Evolutionary conservation across 805 yeast genomes (phyloP).

Genomic region (Cyberlindnera petersonii): DNA sequence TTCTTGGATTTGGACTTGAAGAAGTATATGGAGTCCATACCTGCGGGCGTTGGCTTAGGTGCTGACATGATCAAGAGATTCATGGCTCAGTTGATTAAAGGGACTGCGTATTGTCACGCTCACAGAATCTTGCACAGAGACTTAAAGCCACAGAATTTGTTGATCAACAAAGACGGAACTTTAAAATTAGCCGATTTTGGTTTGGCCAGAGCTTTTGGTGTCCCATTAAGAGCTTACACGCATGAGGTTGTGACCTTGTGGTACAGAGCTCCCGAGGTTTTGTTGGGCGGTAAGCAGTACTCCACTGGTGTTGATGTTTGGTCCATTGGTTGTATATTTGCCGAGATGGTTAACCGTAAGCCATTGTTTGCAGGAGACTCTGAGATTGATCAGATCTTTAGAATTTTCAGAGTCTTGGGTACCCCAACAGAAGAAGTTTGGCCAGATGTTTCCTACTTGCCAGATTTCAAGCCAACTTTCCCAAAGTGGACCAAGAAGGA

Average conservation of each 20-base stretch:
- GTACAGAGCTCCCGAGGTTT: conserved; percentile 95
- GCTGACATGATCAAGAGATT: conserved; percentile 86
- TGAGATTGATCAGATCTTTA: conserved; percentile 93
- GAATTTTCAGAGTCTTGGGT: conserved; percentile 88
- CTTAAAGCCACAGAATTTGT: conserved; percentile 90
- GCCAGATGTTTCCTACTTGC: conserved; percentile 91
- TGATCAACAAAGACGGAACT: conserved; percentile 93
- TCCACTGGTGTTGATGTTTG: conserved; percentile 98
- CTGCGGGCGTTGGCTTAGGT: conserved; percentile 86
- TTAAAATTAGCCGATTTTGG: conserved; percentile 91
- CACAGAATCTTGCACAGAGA: conserved; percentile 94
- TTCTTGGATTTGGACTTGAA: conserved; percentile 91
- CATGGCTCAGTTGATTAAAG: conserved; percentile 87
- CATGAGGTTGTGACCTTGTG: conserved; percentile 97
- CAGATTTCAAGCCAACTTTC: conserved; percentile 90
- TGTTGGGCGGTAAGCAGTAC: conserved; percentile 94
- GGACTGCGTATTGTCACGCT: conserved; percentile 92
- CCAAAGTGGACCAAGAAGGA: conserved; percentile 84
- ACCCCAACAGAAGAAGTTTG: conserved; percentile 90
- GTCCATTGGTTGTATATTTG: conserved; percentile 97
- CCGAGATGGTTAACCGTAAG: conserved; percentile 94
- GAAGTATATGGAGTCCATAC: conserved; percentile 93
- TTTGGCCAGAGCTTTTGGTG: conserved; percentile 94
- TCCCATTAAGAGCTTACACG: conserved; percentile 92
- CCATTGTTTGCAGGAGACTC: conserved; percentile 97